These are phyloP conservation scores for Beauveria scarabaeidicola DNA, from an alignment of 2,329 filamentous ascomycete species.

Conservation along the genomic window DNA sequence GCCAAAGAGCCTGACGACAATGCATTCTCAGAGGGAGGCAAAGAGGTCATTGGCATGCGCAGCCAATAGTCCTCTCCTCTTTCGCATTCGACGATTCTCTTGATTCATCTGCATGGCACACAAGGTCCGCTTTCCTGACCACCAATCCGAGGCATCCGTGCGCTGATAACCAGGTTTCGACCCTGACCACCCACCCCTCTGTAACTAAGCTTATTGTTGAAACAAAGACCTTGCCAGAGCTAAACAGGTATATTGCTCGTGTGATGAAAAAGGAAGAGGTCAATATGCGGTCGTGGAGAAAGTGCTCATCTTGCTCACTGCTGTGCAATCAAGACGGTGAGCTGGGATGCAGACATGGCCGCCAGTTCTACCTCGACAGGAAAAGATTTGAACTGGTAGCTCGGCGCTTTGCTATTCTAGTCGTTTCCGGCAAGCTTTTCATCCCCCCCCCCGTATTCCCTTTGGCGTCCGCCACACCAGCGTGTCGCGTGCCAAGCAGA, in stretches of 20 bases:
- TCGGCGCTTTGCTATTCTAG: background rate
- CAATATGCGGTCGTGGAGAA: background rate
- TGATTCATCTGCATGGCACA: no score
- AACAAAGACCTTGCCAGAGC: background rate
- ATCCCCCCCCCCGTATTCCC: background rate
- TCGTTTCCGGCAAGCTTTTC: background rate
- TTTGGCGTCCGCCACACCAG: background rate
- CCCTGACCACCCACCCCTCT: background rate
- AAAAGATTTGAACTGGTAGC: background rate
- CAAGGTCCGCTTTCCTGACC: background rate
- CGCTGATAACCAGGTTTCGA: background rate
- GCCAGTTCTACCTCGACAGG: no score
- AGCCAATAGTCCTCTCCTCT: no score
- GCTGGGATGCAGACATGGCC: no score
- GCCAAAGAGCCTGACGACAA: no score
- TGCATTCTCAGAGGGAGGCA: no score
- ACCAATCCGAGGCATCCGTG: background rate
- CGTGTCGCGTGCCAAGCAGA: slow-evolving; percentile 3
- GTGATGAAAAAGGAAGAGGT: background rate
- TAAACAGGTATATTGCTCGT: background rate
- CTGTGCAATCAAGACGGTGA: no score
- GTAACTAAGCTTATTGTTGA: background rate
- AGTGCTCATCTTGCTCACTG: background rate
- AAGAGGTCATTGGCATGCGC: no score
- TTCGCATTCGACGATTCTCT: no score